A percentile compares a stretch with the other conserved stretches of the same genome.
Conservation (phyloP, 345 rosid species). For the Hibiscus trionum region DNA sequence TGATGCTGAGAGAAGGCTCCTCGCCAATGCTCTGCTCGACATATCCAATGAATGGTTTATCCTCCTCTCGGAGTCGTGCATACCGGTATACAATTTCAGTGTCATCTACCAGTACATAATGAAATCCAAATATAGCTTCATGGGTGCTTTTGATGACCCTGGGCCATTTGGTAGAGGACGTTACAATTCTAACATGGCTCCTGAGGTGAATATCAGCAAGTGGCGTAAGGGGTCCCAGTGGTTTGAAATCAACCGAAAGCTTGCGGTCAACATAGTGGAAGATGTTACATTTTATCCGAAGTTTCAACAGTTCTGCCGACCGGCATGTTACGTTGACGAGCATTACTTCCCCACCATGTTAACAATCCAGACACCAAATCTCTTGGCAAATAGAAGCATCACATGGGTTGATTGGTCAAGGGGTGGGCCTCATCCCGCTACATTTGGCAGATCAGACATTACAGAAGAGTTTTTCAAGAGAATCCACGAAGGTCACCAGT, state of each 20-base stretch:
- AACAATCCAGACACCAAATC: constrained; percentile 51
- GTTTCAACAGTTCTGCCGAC: constrained; percentile 66
- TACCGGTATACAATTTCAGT: constrained; percentile 76
- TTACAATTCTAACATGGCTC: constrained; percentile 63
- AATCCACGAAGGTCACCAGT: constrained; percentile 31
- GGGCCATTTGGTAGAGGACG: constrained; percentile 89
- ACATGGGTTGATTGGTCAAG: constrained; percentile 99
- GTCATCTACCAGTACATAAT: constrained; percentile 53
- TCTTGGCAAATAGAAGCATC: constrained; percentile 71
- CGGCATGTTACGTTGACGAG: constrained; percentile 86
- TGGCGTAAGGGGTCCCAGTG: constrained; percentile 98
- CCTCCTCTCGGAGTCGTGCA: constrained; percentile 92
- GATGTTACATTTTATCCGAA: constrained; percentile 58
- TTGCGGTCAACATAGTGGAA: constrained; percentile 58
- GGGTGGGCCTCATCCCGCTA: constrained; percentile 91
- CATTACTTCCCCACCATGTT: constrained; percentile 96
- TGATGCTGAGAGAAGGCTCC: constrained; percentile 85
- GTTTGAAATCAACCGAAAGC: constrained; percentile 74
- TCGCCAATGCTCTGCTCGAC: constrained; percentile 89
- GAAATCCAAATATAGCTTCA: constrained; percentile 62
- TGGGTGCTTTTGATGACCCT: constrained; percentile 88
- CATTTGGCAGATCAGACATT: constrained; percentile 67
- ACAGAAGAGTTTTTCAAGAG: constrained; percentile 54
- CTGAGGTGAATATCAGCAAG: constrained; percentile 58
- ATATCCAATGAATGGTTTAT: constrained; percentile 79